These are phyloP conservation scores for Saccharomyces pastorianus DNA, from an alignment of 1,139 yeast genomes.

Conservation along the genomic window DNA sequence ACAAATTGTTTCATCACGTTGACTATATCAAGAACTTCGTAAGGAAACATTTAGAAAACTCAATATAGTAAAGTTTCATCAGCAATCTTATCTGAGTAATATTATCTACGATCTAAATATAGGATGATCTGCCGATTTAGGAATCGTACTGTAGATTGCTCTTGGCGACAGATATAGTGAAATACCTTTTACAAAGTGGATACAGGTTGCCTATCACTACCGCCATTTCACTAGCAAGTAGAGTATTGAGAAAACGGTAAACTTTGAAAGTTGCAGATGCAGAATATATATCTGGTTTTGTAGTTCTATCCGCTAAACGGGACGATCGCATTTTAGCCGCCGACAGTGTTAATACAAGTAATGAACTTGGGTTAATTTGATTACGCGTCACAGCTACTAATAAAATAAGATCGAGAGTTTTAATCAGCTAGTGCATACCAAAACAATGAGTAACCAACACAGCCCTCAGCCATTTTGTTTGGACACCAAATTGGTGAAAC, in stretches of 20 bases:
- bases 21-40: not conserved
- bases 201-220: not conserved
- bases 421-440: not conserved
- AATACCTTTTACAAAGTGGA: not conserved
- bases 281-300: not conserved
- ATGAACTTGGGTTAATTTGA: not conserved
- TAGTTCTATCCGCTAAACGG: not conserved
- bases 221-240: not conserved
- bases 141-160: not conserved
- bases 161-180: not conserved
- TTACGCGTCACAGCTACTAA: not conserved
- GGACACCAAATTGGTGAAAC: not conserved
- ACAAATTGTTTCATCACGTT: not conserved
- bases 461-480: not conserved
- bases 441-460: not conserved
- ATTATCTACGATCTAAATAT: not conserved
- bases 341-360: not conserved
- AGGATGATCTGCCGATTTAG: not conserved
- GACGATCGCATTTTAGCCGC: not conserved
- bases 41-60: not conserved
- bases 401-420: not conserved
- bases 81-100: not conserved
- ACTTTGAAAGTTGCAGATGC: not conserved
- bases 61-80: too few species aligned
- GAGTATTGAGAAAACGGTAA: not conserved